Evolutionary conservation across 75 land plant species (phyloP).

Genomic region (Picea sitchensis): DNA sequence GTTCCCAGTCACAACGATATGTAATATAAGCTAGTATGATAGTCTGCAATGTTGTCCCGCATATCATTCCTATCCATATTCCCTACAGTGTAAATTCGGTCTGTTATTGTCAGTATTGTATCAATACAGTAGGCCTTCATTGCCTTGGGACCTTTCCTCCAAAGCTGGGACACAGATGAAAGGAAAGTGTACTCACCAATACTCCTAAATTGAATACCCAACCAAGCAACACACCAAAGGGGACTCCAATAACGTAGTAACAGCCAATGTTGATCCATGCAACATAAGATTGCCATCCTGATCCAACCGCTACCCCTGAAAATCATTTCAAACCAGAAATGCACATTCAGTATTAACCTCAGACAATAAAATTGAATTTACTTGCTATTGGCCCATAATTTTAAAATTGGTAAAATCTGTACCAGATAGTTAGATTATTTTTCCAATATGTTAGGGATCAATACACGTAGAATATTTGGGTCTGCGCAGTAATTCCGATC

Average conservation of each 20-base stretch:
- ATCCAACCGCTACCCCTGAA: conserved; percentile 36
- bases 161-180: conserved; percentile 16
- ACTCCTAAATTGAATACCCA: conserved; percentile 12
- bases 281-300: conserved; percentile 37
- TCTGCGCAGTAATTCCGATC: too few relatives aligned
- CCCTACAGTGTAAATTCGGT: conserved; percentile 40
- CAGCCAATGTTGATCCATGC: conserved; percentile 35
- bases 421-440: too few relatives aligned
- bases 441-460: too few relatives aligned
- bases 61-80: conserved; percentile 60
- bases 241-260: conserved; percentile 30
- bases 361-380: too few relatives aligned
- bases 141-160: conserved; percentile 47
- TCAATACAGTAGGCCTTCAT: conserved; percentile 25
- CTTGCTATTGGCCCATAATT: background rate
- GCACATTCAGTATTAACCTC: background rate
- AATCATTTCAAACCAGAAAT: background rate
- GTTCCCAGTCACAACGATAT: conserved; percentile 32
- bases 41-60: conserved; percentile 47
- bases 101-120: conserved; percentile 24
- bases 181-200: background rate
- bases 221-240: conserved; percentile 18
- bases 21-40: conserved; percentile 26
- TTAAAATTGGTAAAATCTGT: too few relatives aligned
- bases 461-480: too few relatives aligned